phyloP scores from a whole-genome alignment of 768 basidiomycete species.

The Lactarius hengduanensis region DNA sequence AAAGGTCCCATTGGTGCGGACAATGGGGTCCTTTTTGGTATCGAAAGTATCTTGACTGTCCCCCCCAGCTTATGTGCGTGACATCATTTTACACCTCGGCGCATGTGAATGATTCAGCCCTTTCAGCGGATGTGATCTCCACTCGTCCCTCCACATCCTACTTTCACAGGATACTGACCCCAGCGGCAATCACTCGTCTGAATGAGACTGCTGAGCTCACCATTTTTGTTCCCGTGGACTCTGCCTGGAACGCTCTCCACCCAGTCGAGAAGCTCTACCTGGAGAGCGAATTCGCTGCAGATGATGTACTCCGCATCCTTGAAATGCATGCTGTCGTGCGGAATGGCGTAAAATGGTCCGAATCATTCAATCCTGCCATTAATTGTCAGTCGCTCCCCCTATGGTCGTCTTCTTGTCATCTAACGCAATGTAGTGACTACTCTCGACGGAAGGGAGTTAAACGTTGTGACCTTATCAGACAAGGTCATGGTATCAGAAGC shows the following conservation, averaged over 20 bases:
- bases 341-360: conserved; percentile 62
- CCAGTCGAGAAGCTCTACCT: conserved; percentile 82
- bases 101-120: conserved; percentile 4
- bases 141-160: conserved; percentile 65
- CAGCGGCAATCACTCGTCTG: conserved; percentile 54
- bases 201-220: conserved; percentile 74
- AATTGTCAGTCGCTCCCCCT: conserved; percentile 48
- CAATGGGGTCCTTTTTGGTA: conserved; percentile 79
- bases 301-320: conserved; percentile 76
- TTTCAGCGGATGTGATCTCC: conserved; percentile 57
- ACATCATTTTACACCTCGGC: conserved; percentile 15
- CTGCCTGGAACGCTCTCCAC: conserved; percentile 79
- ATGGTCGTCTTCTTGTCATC: conserved; percentile 3
- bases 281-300: conserved; percentile 80
- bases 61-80: conserved; percentile 72
- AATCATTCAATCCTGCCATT: conserved; percentile 51
- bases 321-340: conserved; percentile 71
- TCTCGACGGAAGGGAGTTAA: conserved; percentile 62
- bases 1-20: conserved; percentile 55
- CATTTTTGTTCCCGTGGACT: conserved; percentile 82
- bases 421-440: conserved; percentile 57
- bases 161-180: conserved; percentile 68
- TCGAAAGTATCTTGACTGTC: conserved; percentile 69
- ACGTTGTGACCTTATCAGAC: conserved; percentile 53
- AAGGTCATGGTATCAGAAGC: conserved; percentile 58